These are phyloP conservation scores for Aspergillus fijiensis DNA, from an alignment of 2,329 filamentous ascomycete genomes.

Conservation along the genomic window DNA sequence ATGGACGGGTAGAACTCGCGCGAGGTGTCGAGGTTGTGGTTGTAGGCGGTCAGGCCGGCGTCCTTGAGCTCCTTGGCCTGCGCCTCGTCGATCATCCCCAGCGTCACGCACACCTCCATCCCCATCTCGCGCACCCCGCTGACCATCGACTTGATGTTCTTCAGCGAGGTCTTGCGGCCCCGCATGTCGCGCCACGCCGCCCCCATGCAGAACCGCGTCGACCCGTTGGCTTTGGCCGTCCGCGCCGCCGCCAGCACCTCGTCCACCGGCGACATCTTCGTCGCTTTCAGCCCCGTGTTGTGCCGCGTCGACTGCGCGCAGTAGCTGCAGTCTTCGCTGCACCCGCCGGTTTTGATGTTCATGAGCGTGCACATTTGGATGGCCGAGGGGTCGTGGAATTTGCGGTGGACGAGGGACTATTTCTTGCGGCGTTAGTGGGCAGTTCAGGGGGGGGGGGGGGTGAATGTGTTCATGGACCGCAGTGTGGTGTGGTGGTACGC, in stretches of 20 bases:
- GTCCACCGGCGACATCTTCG: slow-evolving; percentile 75
- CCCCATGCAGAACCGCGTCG: slow-evolving; percentile 92
- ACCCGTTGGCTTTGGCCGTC: slow-evolving; percentile 76
- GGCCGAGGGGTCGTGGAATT: slow-evolving; percentile 78
- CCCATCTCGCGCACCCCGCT: slow-evolving; percentile 74
- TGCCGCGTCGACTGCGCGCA: slow-evolving; percentile 86
- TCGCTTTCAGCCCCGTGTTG: slow-evolving; percentile 73
- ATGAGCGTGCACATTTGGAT: slow-evolving; percentile 93
- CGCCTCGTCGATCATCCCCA: slow-evolving; percentile 82
- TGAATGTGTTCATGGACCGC: too few relatives aligned
- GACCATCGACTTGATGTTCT: slow-evolving; percentile 85
- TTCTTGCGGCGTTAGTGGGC: not conserved
- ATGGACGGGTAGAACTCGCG: slow-evolving; percentile 84
- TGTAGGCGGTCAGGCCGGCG: slow-evolving; percentile 85
- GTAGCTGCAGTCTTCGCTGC: slow-evolving; percentile 90
- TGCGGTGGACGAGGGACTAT: slow-evolving; percentile 74
- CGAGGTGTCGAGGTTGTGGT: slow-evolving; percentile 90
- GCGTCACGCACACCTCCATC: slow-evolving; percentile 91
- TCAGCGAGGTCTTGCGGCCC: slow-evolving; percentile 77
- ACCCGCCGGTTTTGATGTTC: slow-evolving; percentile 95
- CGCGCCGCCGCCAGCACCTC: slow-evolving; percentile 76
- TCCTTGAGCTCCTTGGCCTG: slow-evolving; percentile 81
- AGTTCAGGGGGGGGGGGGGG: too few relatives aligned
- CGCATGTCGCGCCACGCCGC: slow-evolving; percentile 94
- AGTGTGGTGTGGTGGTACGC: too few relatives aligned